Percentiles rank a stretch among this genome's conserved stretches.
Conservation (phyloP, 2,329 filamentous ascomycete species). For the Hymenoscyphus repandus region DNA sequence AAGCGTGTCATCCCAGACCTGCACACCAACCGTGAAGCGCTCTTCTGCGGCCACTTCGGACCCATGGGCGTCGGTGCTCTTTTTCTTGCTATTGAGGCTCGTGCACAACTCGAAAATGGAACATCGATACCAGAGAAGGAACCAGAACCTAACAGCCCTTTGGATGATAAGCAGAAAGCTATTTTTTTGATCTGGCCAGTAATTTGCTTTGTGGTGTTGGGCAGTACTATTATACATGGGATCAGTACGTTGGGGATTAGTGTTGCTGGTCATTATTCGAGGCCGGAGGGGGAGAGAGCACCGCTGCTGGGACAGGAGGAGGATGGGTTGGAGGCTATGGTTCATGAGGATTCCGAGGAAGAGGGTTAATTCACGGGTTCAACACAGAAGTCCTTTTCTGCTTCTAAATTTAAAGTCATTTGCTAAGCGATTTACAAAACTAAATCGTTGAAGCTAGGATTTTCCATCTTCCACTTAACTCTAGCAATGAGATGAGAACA, state of each 20-base stretch:
- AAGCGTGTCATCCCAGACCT: slow-evolving; percentile 45
- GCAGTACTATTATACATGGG: slow-evolving; percentile 49
- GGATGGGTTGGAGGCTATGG: slow-evolving; percentile 45
- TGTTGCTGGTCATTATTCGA: slow-evolving; percentile 41
- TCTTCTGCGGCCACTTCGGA: slow-evolving; percentile 52
- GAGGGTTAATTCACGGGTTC: too few species aligned
- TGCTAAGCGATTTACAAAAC: too few species aligned
- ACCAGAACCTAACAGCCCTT: slow-evolving; percentile 29
- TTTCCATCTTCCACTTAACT: too few species aligned
- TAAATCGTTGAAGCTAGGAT: too few species aligned
- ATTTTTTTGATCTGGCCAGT: slow-evolving; percentile 48
- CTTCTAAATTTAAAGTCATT: too few species aligned
- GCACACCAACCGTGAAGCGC: slow-evolving; percentile 43
- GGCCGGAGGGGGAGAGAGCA: slow-evolving; percentile 41
- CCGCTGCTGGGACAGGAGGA: slow-evolving; percentile 45
- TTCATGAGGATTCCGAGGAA: slow-evolving; percentile 31
- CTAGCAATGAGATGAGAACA: too few species aligned
- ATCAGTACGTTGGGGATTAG: slow-evolving; percentile 46
- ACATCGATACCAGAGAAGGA: slow-evolving; percentile 39
- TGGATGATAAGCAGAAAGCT: slow-evolving; percentile 32
- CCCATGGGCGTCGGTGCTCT: slow-evolving; percentile 52
- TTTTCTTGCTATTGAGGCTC: slow-evolving; percentile 51
- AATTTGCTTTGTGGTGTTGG: slow-evolving; percentile 48
- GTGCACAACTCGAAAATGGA: slow-evolving; percentile 46
- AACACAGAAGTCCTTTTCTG: too few species aligned